Percentiles rank a stretch among this genome's conserved stretches.
phyloP scores from a whole-genome alignment of 805 yeast genomes.

The Zygosaccharomyces kombuchaensis region DNA sequence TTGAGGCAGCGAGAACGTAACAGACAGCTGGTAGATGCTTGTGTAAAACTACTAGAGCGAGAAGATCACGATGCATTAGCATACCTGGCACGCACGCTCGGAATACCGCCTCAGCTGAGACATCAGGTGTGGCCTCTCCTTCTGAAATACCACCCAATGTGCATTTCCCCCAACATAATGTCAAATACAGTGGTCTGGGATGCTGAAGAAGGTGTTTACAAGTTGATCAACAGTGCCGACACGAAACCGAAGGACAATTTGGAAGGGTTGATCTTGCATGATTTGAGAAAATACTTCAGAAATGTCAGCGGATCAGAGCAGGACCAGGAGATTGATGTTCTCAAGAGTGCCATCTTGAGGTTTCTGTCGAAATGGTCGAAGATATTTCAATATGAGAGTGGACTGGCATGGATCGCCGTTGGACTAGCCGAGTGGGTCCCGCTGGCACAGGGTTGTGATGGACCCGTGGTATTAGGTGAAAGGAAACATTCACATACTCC shows the following conservation, averaged over 20 bases:
- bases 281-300: conserved; percentile 53
- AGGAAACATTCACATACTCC: conserved; percentile 20
- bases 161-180: conserved; percentile 64
- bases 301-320: conserved; percentile 6
- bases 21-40: conserved; percentile 40
- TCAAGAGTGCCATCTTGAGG: conserved; percentile 56
- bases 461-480: conserved; percentile 26
- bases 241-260: conserved; percentile 19
- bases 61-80: conserved; percentile 76
- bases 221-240: conserved; percentile 12
- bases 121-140: conserved; percentile 81
- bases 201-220: conserved; percentile 12
- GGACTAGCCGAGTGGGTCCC: conserved; percentile 89
- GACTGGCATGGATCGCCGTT: conserved; percentile 82
- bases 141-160: conserved; percentile 80
- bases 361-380: conserved; percentile 78
- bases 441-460: conserved; percentile 35
- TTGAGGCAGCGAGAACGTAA: conserved; percentile 28
- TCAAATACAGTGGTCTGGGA: conserved; percentile 44
- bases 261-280: conserved; percentile 46
- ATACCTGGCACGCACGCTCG: conserved; percentile 71
- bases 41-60: conserved; percentile 50
- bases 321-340: conserved; percentile 41
- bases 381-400: conserved; percentile 70
- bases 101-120: conserved; percentile 79